Evolutionary conservation across 2,329 filamentous ascomycete species (phyloP), one percentile per base, ranked within the genome.

Genomic region (Dactylellina leptospora): DNA sequence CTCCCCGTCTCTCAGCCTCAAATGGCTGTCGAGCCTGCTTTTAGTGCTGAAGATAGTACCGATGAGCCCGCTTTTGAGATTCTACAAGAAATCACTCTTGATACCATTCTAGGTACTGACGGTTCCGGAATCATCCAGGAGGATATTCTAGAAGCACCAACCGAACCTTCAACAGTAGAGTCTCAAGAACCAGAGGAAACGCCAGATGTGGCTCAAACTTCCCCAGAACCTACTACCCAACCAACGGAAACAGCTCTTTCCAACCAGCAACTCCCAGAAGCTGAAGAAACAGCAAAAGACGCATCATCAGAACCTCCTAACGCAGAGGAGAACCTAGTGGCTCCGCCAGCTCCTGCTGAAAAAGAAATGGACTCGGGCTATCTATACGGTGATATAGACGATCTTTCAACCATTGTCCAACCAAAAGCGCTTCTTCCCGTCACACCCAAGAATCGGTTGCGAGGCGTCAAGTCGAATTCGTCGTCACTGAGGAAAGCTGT

Each of bases 381-480:
- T 33, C 44, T 63, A 33, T 64, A 72, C 22, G 68, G 59, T 8
- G 68, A 72, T 40, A 72, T 72, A 8, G 68, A 72, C 18, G 68
- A 72, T 22, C 53, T 72, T 8, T 64, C 68, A 2, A 72, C 68
- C 4, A 64, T 72, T 11, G 18, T 54, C 5, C 8, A 4, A 13
- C 68, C 68, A 1, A 56, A 59, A 44, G 11, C 53, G 3, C 18
- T 25, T 4, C 36, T 64, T 8, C 68, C 68, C 1, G 59, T 72
- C n/a, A 72, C 68, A 18, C 59, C 68, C 1, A 72, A 72, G 38
- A 72, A 72, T 22, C 68, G 59, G 20, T 10, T 36, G 4, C 28
- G 42, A n/a, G 16, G 47, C 13, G 36, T 30, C 38, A 72, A 64
- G 16, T 48, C 47, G 10, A 55, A 36, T 38, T 47, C 58, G 2